phyloP scores from a whole-genome alignment of 2,329 filamentous ascomycete species.

The Penicillium sp. region DNA sequence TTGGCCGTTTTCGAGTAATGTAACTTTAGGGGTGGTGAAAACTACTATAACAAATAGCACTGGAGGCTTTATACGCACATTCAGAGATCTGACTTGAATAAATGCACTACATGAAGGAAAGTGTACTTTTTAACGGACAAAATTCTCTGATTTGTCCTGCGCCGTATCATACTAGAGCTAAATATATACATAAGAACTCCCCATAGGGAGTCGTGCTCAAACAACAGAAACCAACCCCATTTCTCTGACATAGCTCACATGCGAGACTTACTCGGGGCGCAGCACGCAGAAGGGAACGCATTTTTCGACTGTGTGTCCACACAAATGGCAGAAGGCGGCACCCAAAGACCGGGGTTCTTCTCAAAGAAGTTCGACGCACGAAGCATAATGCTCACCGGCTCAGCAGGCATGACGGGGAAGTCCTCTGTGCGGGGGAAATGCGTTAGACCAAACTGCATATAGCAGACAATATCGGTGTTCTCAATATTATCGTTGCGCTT shows the following conservation, averaged over 20 bases:
- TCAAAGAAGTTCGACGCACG: constrained; percentile 61
- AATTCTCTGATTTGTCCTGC: too few relatives aligned
- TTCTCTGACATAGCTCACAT: constrained; percentile 8
- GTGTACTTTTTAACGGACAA: too few relatives aligned
- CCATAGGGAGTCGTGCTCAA: too few relatives aligned
- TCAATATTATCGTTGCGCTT: constrained; percentile 53
- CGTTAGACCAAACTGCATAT: constrained; percentile 58
- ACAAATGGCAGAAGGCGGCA: constrained; percentile 43
- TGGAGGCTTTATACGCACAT: too few relatives aligned
- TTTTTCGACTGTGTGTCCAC: constrained; percentile 32
- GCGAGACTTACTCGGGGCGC: constrained; percentile 20
- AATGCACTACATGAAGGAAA: too few relatives aligned
- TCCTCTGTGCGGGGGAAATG: constrained; percentile 54
- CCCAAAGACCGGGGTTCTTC: constrained; percentile 59
- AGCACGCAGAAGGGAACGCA: constrained; percentile 27
- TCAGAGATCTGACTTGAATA: too few relatives aligned
- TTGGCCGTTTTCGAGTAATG: too few relatives aligned
- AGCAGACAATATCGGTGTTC: constrained; percentile 58
- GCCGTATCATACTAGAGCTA: too few relatives aligned
- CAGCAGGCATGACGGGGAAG: constrained; percentile 60
- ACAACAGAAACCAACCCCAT: neutral
- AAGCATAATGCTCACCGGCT: constrained; percentile 57
- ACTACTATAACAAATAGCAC: too few relatives aligned
- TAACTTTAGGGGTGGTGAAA: too few relatives aligned
- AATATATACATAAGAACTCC: too few relatives aligned